Percentiles rank a stretch among this genome's conserved stretches.
Conservation (phyloP, 140 eudicot genomes). For the Oenanthe javanica region DNA sequence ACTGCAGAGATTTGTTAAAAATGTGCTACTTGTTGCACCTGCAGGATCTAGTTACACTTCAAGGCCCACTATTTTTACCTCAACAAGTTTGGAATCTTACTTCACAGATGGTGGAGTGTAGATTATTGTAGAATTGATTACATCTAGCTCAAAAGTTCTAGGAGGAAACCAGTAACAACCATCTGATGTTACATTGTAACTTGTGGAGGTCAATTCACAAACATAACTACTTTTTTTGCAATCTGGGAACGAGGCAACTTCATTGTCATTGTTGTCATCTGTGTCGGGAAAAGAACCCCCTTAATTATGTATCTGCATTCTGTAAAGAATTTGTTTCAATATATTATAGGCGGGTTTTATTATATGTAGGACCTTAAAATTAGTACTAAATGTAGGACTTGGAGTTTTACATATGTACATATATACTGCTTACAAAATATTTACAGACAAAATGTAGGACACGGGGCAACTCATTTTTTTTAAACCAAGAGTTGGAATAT, state of each 20-base stretch:
- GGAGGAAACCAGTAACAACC: neutral
- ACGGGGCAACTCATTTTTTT: no score
- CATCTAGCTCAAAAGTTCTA: neutral
- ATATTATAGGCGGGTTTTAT: neutral
- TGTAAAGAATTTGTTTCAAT: neutral
- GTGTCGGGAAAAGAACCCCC: neutral
- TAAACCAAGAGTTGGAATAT: no score
- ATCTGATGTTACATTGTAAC: neutral
- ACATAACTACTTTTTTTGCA: neutral
- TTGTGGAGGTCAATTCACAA: neutral
- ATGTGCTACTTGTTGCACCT: slow-evolving; percentile 11
- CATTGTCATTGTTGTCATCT: neutral
- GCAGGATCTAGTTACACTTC: slow-evolving; percentile 6
- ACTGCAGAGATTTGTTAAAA: slow-evolving; percentile 17
- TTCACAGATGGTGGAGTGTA: neutral
- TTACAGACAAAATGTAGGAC: no score
- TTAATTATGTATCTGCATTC: neutral
- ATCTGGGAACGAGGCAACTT: slow-evolving; percentile 3
- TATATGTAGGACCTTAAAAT: no score
- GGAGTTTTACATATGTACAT: no score
- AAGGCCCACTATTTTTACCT: slow-evolving; percentile 1
- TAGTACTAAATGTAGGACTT: no score
- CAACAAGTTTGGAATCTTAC: slow-evolving; percentile 11
- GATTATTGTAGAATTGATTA: neutral
- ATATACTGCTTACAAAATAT: no score